A percentile compares a stretch with the other conserved stretches of the same genome.
These are phyloP conservation scores for Eucalyptus coolabah DNA, from an alignment of 345 rosid genomes.

Conservation along the genomic window DNA sequence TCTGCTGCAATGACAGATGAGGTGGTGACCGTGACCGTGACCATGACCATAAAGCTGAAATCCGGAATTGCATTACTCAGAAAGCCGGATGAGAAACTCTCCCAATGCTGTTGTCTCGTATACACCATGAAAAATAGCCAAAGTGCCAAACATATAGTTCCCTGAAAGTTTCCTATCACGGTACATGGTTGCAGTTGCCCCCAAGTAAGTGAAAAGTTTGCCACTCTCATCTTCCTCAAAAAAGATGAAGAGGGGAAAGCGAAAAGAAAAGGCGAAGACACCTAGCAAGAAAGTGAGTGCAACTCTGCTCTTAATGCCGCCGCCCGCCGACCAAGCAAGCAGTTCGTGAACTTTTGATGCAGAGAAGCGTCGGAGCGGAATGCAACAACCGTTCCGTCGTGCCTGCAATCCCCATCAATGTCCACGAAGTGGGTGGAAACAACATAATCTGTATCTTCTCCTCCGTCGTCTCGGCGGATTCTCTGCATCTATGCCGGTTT, in stretches of 20 bases:
- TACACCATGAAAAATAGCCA: not conserved
- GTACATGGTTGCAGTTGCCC: not conserved
- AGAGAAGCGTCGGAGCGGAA: not conserved
- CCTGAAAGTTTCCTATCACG: not conserved
- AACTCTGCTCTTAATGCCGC: not conserved
- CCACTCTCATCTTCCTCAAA: not conserved
- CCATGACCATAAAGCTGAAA: not conserved
- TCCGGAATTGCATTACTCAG: not conserved
- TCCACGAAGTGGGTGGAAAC: constrained; percentile 5
- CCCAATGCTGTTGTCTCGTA: not conserved
- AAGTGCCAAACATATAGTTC: not conserved
- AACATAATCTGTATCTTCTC: constrained; percentile 14
- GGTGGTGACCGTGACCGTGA: not conserved
- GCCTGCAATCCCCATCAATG: not conserved
- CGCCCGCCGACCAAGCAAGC: not conserved
- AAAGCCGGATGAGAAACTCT: not conserved
- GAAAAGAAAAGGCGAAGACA: not conserved
- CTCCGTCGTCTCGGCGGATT: not conserved
- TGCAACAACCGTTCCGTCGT: not conserved
- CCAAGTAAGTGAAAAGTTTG: not conserved
- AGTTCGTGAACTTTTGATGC: not conserved
- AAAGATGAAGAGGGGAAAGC: not conserved
- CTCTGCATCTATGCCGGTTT: not conserved
- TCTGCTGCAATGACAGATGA: not conserved
- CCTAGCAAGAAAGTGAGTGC: not conserved